phyloP scores from a whole-genome alignment of 768 basidiomycete species.

The Asterophora lycoperdoides region DNA sequence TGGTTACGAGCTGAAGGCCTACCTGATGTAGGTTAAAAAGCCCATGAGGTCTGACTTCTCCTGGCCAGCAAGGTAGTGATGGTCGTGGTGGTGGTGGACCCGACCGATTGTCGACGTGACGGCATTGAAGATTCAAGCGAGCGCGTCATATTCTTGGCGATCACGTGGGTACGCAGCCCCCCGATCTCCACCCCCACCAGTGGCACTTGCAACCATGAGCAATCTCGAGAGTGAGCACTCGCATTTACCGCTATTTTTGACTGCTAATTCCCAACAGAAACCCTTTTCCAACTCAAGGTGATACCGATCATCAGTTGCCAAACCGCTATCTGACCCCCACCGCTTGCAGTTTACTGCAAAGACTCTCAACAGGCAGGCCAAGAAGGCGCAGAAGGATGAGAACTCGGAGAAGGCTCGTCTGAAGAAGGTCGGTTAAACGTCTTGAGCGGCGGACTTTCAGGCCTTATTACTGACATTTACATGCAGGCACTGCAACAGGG shows the following conservation, averaged over 20 bases:
- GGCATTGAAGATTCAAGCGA: too few relatives aligned
- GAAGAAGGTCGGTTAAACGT: constrained; percentile 79
- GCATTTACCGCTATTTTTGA: background rate
- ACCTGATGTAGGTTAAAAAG: constrained; percentile 63
- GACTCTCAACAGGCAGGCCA: constrained; percentile 88
- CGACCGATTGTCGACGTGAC: too few relatives aligned
- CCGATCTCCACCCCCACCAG: background rate
- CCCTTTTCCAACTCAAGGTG: constrained; percentile 98
- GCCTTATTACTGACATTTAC: background rate
- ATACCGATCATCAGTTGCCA: constrained; percentile 12
- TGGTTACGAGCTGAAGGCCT: constrained; percentile 3
- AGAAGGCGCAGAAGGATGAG: constrained; percentile 98
- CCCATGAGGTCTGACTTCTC: constrained; percentile 34
- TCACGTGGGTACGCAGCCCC: constrained; percentile 14
- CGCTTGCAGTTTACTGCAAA: constrained; percentile 89
- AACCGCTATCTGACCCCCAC: background rate
- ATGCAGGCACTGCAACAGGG: constrained; percentile 90
- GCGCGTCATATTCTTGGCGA: too few relatives aligned
- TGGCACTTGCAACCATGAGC: constrained; percentile 49
- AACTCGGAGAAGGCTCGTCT: constrained; percentile 79
- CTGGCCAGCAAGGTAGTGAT: constrained; percentile 11
- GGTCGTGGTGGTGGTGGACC: too few relatives aligned
- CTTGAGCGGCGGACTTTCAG: background rate
- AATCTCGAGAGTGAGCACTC: constrained; percentile 79
- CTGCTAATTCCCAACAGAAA: constrained; percentile 59